Evolutionary conservation across 306 rosid genomes (phyloP).

Genomic region (Trifolium repens): DNA sequence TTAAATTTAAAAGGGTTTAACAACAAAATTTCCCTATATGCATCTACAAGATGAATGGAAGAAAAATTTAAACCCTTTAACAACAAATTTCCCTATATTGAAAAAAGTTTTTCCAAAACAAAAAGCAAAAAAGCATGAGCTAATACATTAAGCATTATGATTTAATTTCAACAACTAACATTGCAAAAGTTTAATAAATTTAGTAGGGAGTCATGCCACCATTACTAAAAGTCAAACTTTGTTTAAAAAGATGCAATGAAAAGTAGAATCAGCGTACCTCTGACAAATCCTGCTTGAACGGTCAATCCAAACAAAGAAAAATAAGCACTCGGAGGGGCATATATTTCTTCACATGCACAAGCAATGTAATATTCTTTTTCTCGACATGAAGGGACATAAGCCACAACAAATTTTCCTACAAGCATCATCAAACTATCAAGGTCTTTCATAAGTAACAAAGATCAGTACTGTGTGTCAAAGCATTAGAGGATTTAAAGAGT

Average conservation of each 20-base stretch:
- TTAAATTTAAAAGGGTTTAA: conserved; percentile 23
- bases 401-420: conserved; percentile 85
- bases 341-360: conserved; percentile 93
- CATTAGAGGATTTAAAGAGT: conserved; percentile 31
- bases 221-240: conserved; percentile 8
- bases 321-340: conserved; percentile 94
- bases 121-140: background rate
- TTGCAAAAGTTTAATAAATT: conserved; percentile 2
- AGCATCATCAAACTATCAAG: conserved; percentile 41
- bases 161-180: conserved; percentile 1
- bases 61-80: background rate
- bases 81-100: conserved; percentile 14
- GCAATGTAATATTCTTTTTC: conserved; percentile 96
- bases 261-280: conserved; percentile 61
- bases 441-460: conserved; percentile 33
- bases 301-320: conserved; percentile 88
- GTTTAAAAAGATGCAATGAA: conserved; percentile 12
- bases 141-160: conserved; percentile 1
- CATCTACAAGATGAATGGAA: conserved; percentile 26
- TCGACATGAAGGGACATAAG: conserved; percentile 78
- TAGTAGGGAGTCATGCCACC: conserved; percentile 17
- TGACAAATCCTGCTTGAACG: conserved; percentile 82
- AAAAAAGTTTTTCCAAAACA: conserved; percentile 6
- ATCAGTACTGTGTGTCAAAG: conserved; percentile 21
- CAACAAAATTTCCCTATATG: conserved; percentile 14